These are phyloP conservation scores for Fusarium sp. DNA, from an alignment of 2,329 filamentous ascomycete species.

Conservation along the genomic window DNA sequence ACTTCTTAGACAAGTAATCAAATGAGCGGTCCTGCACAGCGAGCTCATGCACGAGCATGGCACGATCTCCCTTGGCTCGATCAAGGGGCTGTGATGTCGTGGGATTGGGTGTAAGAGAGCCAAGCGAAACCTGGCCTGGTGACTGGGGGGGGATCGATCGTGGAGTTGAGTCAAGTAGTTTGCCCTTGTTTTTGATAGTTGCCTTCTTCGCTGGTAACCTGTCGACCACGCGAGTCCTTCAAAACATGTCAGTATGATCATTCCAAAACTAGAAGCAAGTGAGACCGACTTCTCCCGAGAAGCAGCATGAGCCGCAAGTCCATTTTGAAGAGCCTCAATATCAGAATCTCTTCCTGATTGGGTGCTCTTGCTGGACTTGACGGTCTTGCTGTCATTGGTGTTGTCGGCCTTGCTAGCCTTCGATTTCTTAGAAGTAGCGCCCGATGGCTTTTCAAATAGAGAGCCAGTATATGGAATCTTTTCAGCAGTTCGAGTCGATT, in stretches of 20 bases:
- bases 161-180: slow-evolving; percentile 56
- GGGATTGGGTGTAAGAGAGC: slow-evolving; percentile 65
- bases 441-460: slow-evolving; percentile 60
- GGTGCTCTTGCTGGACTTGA: slow-evolving; percentile 51
- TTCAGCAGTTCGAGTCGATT: slow-evolving; percentile 60
- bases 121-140: slow-evolving; percentile 66
- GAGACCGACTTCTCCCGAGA: slow-evolving; percentile 53
- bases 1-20: slow-evolving; percentile 63
- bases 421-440: slow-evolving; percentile 30
- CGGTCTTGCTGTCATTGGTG: slow-evolving; percentile 47
- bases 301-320: slow-evolving; percentile 53
- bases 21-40: slow-evolving; percentile 66
- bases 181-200: slow-evolving; percentile 57
- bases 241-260: slow-evolving; percentile 46
- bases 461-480: slow-evolving; percentile 65
- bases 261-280: slow-evolving; percentile 21
- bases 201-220: slow-evolving; percentile 52
- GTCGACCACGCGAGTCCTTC: slow-evolving; percentile 53
- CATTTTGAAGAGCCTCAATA: slow-evolving; percentile 62
- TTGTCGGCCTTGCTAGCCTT: slow-evolving; percentile 51
- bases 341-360: slow-evolving; percentile 62
- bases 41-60: slow-evolving; percentile 70
- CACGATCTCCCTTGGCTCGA: slow-evolving; percentile 65
- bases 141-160: slow-evolving; percentile 64
- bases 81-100: slow-evolving; percentile 65